Conservation (phyloP, 495 filamentous ascomycete species). For the Penicillium pulvis region DNA sequence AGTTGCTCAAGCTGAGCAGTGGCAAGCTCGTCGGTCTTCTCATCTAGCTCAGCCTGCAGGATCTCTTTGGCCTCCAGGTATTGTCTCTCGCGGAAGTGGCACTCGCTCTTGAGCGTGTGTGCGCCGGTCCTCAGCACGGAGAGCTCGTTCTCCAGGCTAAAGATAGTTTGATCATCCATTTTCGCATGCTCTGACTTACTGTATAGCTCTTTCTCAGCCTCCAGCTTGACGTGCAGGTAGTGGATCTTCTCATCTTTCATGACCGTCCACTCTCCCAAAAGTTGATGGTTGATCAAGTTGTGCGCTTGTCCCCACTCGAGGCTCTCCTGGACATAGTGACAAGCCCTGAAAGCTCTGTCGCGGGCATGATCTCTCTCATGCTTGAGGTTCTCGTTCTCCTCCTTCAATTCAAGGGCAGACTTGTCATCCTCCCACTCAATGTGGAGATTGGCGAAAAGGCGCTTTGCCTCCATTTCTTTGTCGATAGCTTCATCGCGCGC, state of each 20-base stretch:
- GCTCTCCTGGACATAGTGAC: constrained; percentile 4
- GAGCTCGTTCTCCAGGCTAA: neutral
- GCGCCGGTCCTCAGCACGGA: neutral
- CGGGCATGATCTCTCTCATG: neutral
- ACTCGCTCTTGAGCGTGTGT: neutral
- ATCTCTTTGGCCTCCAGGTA: neutral
- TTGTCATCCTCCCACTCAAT: neutral
- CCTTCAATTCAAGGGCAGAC: neutral
- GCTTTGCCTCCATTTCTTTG: neutral
- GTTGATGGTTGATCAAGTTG: constrained; percentile 6
- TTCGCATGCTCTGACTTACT: too few relatives aligned
- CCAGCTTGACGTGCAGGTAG: neutral
- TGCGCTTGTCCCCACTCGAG: constrained; percentile 4
- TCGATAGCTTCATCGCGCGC: neutral
- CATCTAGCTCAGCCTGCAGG: neutral
- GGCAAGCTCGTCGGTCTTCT: neutral
- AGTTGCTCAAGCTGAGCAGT: neutral
- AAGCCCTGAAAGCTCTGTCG: neutral
- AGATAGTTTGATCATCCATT: neutral
- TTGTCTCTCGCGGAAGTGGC: neutral
- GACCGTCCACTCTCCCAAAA: constrained; percentile 2
- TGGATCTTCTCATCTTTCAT: constrained; percentile 1
- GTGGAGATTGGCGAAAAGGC: neutral
- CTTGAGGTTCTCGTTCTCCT: neutral
- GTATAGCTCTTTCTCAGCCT: neutral